A percentile compares a stretch with the other conserved stretches of the same genome.
Evolutionary conservation across 1,284 basidiomycete genomes (phyloP).

Genomic region (Marasmius fiardii): DNA sequence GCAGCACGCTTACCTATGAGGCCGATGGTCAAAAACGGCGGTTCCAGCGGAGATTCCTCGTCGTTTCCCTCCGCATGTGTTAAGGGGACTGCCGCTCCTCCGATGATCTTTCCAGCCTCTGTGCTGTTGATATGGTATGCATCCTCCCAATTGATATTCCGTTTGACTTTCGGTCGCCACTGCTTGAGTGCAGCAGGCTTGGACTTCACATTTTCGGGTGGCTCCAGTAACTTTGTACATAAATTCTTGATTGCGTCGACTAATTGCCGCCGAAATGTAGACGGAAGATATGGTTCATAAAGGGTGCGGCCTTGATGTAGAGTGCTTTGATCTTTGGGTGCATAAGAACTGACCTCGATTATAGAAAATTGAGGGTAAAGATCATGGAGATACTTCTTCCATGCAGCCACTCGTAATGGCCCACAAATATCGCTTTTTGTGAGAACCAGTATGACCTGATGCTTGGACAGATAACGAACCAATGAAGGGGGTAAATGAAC

Average conservation of each 20-base stretch:
- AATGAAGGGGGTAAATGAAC: slow-evolving; percentile 65
- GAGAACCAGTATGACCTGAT: slow-evolving; percentile 73
- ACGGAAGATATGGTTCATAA: slow-evolving; percentile 67
- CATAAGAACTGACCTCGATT: slow-evolving; percentile 74
- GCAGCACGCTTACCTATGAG: slow-evolving; percentile 61
- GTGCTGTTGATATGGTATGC: slow-evolving; percentile 41
- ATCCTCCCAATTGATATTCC: slow-evolving; percentile 69
- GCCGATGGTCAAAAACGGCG: slow-evolving; percentile 75
- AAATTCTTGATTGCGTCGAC: slow-evolving; percentile 65
- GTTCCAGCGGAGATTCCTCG: slow-evolving; percentile 36
- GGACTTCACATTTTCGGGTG: slow-evolving; percentile 56
- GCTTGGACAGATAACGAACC: slow-evolving; percentile 41
- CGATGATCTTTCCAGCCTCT: slow-evolving; percentile 41
- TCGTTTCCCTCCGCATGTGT: slow-evolving; percentile 19
- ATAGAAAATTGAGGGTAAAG: slow-evolving; percentile 56
- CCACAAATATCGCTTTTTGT: slow-evolving; percentile 84
- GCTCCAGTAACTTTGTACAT: slow-evolving; percentile 67
- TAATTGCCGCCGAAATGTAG: slow-evolving; percentile 55
- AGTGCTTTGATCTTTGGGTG: slow-evolving; percentile 39
- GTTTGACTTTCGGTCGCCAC: slow-evolving; percentile 69
- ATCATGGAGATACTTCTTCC: slow-evolving; percentile 62
- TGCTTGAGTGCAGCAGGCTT: slow-evolving; percentile 51
- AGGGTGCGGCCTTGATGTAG: slow-evolving; percentile 46
- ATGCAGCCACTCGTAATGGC: slow-evolving; percentile 52
- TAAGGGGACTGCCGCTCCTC: slow-evolving; percentile 30